Base-by-base conservation (phyloP, 2,329 filamentous ascomycete genomes). In the Aspergillus unguis region DNA sequence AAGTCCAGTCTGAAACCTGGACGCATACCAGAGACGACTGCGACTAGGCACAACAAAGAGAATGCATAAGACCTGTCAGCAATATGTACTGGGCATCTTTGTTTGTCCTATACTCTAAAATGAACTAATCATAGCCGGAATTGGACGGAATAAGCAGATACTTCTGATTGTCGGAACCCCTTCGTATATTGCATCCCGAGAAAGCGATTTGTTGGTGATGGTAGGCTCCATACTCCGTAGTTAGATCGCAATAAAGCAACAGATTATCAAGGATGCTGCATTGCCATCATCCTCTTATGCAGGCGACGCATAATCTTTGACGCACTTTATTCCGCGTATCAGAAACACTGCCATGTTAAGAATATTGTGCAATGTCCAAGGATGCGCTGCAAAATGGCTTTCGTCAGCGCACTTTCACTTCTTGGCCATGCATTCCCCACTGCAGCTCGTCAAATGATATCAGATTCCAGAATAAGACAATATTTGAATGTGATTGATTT, bases 21-120 rank as follows among this genome's bases (percentile, higher is more conserved):
- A 63, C 64, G 62, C 63, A 64, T 65, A 59, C 62, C 62, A 62
- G 49, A 49, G 17, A 36, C 26, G 25, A 44, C 35, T 17, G 11
- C 42, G 28, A 11, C 26, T 29, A 47, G 5, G 26, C 28, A 8
- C 31, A 44, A 44, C 47, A 50, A 50, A 50, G 47, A 32, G 47
- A 50, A 49, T 49, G 47, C 47, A 44, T 44, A 9, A 37, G 47
- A 50, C 40, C 32, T 44, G 47, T 44, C 47, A 50, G 40, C 38
- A 44, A 29, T 9, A 8, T 35, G 35, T 4, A 37, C 11, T 31
- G 31, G 32, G 5, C n/a, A 25, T 35, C 47, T 50, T 50, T 50
- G 47, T 50, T 38, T 23, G 7, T n/a, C 31, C 26, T 44, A 17
- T 17, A 17, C 17, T 17, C 17, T 17, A 17, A 17, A 17, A 17